Evolutionary conservation across 345 rosid species (phyloP).

Genomic region (Eucalyptus globulus): DNA sequence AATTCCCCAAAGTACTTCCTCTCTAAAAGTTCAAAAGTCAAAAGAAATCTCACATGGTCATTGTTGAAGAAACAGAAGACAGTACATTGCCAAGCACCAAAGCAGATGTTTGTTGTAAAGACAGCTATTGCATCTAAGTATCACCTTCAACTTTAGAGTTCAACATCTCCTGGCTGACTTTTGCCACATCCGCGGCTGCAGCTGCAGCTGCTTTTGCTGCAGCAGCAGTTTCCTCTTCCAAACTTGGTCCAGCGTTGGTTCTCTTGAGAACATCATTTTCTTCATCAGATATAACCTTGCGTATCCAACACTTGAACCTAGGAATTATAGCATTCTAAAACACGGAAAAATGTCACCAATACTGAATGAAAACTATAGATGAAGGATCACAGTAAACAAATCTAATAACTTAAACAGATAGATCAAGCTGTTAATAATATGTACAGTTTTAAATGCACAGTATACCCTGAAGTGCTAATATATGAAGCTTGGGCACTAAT

Average conservation of each 20-base stretch:
- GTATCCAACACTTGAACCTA: slow-evolving; percentile 82
- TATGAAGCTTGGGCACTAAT: background rate
- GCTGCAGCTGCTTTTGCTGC: slow-evolving; percentile 93
- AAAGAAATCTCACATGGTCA: background rate
- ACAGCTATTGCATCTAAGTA: background rate
- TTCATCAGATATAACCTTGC: slow-evolving; percentile 65
- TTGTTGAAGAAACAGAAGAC: background rate
- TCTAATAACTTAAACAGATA: background rate
- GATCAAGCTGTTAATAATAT: background rate
- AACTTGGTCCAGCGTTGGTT: slow-evolving; percentile 45
- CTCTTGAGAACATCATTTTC: slow-evolving; percentile 39
- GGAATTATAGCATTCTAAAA: slow-evolving; percentile 71
- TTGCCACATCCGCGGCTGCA: slow-evolving; percentile 87
- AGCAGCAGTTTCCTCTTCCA: slow-evolving; percentile 86
- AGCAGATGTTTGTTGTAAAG: background rate
- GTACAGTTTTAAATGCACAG: background rate
- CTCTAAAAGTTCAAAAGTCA: slow-evolving; percentile 26
- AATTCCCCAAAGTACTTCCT: slow-evolving; percentile 51
- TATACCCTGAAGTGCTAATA: background rate
- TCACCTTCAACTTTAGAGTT: slow-evolving; percentile 59
- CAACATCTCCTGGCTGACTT: slow-evolving; percentile 80
- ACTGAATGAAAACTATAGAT: background rate
- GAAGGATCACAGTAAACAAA: background rate
- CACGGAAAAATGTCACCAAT: slow-evolving; percentile 2
- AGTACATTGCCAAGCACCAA: background rate